Percentiles rank a stretch among this genome's conserved stretches.
phyloP scores from a whole-genome alignment of 805 yeast genomes.

The Priceomyces melissophilus region DNA sequence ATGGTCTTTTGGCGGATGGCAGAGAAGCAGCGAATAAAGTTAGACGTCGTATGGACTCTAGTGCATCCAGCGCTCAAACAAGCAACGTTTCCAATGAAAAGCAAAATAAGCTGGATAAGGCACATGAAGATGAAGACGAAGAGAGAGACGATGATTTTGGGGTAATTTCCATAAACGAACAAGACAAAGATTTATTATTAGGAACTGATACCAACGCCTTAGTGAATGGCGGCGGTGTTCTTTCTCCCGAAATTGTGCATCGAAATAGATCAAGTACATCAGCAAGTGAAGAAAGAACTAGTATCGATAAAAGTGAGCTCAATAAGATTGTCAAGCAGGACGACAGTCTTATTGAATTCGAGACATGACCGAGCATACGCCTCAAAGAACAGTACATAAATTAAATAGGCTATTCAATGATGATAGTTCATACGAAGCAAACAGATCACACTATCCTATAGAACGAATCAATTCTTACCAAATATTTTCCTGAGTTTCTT shows the following conservation, averaged over 20 bases:
- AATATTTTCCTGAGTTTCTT: constrained; percentile 38
- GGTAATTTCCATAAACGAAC: constrained; percentile 35
- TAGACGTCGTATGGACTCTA: constrained; percentile 80
- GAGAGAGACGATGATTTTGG: constrained; percentile 46
- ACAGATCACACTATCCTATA: too few relatives aligned
- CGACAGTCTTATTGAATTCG: constrained; percentile 44
- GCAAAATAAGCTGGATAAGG: constrained; percentile 21
- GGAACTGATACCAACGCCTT: constrained; percentile 48
- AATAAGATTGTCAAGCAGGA: constrained; percentile 3
- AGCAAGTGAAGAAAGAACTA: constrained; percentile 9
- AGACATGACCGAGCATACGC: constrained; percentile 17
- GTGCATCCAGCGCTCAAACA: constrained; percentile 36
- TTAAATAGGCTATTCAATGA: not conserved
- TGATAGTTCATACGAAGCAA: not conserved
- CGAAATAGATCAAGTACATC: not conserved
- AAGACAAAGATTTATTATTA: constrained; percentile 45
- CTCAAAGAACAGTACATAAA: constrained; percentile 1
- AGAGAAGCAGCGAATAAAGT: constrained; percentile 87
- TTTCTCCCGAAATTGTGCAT: not conserved
- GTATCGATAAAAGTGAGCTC: not conserved
- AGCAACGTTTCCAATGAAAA: constrained; percentile 11
- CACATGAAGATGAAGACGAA: constrained; percentile 39
- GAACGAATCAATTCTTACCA: constrained; percentile 20
- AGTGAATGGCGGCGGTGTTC: constrained; percentile 6
- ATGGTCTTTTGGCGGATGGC: constrained; percentile 89